Base-by-base conservation (phyloP, 805 yeast species). In the Lachancea cidri region DNA sequence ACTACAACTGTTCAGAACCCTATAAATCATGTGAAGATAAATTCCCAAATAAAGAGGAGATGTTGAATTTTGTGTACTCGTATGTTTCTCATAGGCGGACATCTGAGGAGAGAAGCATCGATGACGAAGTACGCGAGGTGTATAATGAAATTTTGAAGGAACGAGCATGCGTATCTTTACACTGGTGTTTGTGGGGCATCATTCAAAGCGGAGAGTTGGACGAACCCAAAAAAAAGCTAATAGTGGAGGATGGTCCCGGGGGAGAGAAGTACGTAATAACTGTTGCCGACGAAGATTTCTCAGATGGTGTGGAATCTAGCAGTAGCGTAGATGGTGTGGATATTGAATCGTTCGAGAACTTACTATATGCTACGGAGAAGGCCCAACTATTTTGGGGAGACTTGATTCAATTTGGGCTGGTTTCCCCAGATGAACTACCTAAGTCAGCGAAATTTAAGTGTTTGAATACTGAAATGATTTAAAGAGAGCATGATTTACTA, bases 101-200 rank as follows among this genome's bases (percentile, higher is more conserved):
- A 35, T 65, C 60, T 30, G 24, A 35, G 11, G 54, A 64, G 1
- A 53, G 52, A 3, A 56, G 46, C 17, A 57, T 77, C 35, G 75
- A 73, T 29, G 61, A 58, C 3, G 70, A 68, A 30, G 70, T 81
- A 9, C 73, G 71, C 37, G 60, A 67, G 36, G 60, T 87, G 32
- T 77, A 76, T 54, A 78, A 82, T 51, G 86, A 86, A 47, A 73
- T 81, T 22, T 66, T 77, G 2, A 70, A 71, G 41, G 91, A 97
- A 96, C 73, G 96, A 54, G 79, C 94, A 1, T 69, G 86, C 0
- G 91, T 78, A 17, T 83, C 83, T 36, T 69, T 85, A 7, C 77
- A 74, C 56, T 91, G 98, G 98, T 73, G 83, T 4, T 57, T 89
- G 19, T 91, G 98, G 98, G 98, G 95, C 1, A 72, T 93, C 33